These are phyloP conservation scores for Saccharomyces cerevisiae DNA, from an alignment of 805 yeast genomes.

Conservation along the genomic window DNA sequence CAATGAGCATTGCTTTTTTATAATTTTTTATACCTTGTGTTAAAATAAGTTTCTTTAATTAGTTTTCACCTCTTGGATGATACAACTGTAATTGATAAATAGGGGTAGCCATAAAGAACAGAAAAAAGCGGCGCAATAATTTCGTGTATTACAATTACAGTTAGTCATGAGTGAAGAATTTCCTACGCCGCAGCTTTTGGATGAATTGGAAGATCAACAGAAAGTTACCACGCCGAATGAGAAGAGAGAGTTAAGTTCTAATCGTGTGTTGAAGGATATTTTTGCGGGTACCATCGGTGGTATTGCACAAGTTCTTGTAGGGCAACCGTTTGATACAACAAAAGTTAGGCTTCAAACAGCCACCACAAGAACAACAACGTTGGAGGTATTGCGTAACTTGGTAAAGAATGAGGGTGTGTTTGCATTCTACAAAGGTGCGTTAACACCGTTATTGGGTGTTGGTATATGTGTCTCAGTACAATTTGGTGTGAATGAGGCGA, in stretches of 20 bases:
- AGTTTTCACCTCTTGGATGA: background rate
- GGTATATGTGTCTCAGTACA: constrained; percentile 97
- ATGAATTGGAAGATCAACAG: constrained; percentile 16
- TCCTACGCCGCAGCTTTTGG: constrained; percentile 27
- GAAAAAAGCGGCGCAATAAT: background rate
- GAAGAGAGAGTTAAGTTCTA: background rate
- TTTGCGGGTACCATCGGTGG: constrained; percentile 94
- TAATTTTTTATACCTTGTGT: background rate
- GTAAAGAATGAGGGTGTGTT: constrained; percentile 70
- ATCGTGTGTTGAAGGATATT: constrained; percentile 50
- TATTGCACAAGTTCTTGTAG: constrained; percentile 87
- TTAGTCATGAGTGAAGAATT: constrained; percentile 28
- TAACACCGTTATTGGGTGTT: constrained; percentile 90
- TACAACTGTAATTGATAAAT: background rate
- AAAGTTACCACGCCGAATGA: background rate
- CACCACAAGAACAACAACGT: constrained; percentile 58
- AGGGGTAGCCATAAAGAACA: background rate
- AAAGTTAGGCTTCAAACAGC: constrained; percentile 90
- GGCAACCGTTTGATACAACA: constrained; percentile 94
- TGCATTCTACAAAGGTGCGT: constrained; percentile 89
- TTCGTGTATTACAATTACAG: background rate
- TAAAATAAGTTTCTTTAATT: background rate
- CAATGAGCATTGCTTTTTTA: background rate
- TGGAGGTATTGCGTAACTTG: constrained; percentile 68
- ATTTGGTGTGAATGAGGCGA: constrained; percentile 87